Evolutionary conservation across 2,329 filamentous ascomycete species (phyloP).

Genomic region (Colletotrichum sp.): DNA sequence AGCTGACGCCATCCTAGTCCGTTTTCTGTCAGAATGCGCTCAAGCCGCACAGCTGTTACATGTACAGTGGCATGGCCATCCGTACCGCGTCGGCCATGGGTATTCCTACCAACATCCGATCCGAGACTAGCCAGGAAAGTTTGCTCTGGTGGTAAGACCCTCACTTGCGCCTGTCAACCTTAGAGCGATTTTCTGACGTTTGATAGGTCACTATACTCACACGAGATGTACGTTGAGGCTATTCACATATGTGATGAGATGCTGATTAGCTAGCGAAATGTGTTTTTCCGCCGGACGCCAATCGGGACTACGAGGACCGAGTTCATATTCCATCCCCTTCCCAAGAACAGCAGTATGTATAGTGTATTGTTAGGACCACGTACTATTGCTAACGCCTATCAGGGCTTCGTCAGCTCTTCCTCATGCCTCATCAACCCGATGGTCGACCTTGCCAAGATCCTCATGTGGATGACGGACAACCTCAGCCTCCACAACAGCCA

Average conservation of each 20-base stretch:
- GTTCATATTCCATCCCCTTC: slow-evolving; percentile 8
- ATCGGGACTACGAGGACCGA: slow-evolving; percentile 1
- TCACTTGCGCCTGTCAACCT: background rate
- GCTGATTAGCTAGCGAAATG: slow-evolving; percentile 12
- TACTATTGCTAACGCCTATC: accelerated
- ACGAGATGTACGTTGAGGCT: slow-evolving; percentile 16
- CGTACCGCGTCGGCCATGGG: slow-evolving; percentile 37
- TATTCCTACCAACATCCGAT: slow-evolving; percentile 26
- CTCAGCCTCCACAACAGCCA: slow-evolving; percentile 9
- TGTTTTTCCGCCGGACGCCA: slow-evolving; percentile 17
- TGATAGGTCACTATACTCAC: slow-evolving; percentile 19
- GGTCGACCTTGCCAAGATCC: slow-evolving; percentile 17
- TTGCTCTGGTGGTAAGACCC: slow-evolving; percentile 21
- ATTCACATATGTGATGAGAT: no score
- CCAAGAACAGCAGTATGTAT: slow-evolving; percentile 5
- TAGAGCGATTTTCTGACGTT: background rate
- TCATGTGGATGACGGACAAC: slow-evolving; percentile 22
- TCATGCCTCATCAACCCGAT: slow-evolving; percentile 16
- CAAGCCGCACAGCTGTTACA: slow-evolving; percentile 37
- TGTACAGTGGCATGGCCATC: slow-evolving; percentile 39
- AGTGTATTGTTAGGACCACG: no score
- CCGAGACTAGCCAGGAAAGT: slow-evolving; percentile 17
- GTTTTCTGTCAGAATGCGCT: slow-evolving; percentile 37
- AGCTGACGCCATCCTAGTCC: slow-evolving; percentile 14
- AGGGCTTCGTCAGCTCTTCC: slow-evolving; percentile 12